Conservation (phyloP, 139 green algal genomes). For the Asterochloris sp. region DNA sequence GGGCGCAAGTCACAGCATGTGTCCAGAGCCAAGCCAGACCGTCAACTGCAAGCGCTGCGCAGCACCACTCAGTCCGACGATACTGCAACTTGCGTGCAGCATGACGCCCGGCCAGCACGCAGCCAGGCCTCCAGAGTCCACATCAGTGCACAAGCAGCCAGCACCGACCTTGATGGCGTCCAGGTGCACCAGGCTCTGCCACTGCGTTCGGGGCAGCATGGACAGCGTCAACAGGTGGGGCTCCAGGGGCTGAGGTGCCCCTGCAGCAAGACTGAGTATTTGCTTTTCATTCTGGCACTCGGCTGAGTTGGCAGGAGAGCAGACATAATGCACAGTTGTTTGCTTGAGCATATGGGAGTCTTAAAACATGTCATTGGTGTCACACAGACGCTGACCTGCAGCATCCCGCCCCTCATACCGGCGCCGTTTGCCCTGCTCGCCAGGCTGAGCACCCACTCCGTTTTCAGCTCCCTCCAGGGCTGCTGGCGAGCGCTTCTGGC, state of each 20-base stretch:
- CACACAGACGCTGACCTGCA: no score
- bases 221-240: constrained; percentile 81
- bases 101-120: neutral
- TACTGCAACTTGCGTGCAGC: neutral
- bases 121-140: neutral
- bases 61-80: neutral
- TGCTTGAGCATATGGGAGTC: no score
- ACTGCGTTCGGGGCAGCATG: constrained; percentile 85
- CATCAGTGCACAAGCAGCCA: neutral
- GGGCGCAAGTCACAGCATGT: neutral
- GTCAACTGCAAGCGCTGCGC: neutral
- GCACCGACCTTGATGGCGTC: constrained; percentile 84
- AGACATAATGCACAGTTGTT: neutral
- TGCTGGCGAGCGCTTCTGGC: no score
- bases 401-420: no score
- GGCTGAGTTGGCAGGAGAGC: neutral
- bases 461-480: no score
- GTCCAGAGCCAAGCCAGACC: no score
- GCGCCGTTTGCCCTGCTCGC: no score
- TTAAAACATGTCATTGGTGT: no score
- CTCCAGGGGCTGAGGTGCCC: constrained; percentile 57
- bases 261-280: constrained; percentile 5
- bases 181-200: constrained; percentile 83
- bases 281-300: no score
- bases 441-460: no score